Conservation (phyloP, 768 basidiomycete genomes). For the Agrocybe praecox region DNA sequence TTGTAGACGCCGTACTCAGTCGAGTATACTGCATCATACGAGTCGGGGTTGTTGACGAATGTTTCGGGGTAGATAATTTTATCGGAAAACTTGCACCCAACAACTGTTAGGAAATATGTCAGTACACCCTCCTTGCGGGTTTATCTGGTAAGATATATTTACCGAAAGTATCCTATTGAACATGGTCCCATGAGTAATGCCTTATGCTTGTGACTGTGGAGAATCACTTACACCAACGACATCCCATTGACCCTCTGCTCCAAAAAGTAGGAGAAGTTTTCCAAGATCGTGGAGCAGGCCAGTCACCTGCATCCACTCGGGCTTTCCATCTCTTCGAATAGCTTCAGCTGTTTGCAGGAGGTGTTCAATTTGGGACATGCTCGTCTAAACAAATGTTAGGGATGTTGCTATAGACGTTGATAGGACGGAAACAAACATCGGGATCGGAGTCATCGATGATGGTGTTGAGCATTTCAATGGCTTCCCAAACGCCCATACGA, state of each 20-base stretch:
- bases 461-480: conserved; percentile 85
- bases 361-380: conserved; percentile 86
- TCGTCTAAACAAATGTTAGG: conserved; percentile 51
- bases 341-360: conserved; percentile 92
- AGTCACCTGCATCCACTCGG: conserved; percentile 89
- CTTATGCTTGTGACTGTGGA: conserved; percentile 1
- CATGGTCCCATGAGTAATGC: conserved; percentile 12
- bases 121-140: conserved; percentile 7
- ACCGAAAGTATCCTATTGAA: conserved; percentile 45
- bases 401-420: conserved; percentile 1
- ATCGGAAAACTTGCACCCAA: conserved; percentile 86
- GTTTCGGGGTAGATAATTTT: conserved; percentile 83
- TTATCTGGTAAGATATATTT: conserved; percentile 11
- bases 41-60: conserved; percentile 75
- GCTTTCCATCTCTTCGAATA: conserved; percentile 82
- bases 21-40: conserved; percentile 62
- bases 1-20: conserved; percentile 77
- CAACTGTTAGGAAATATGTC: conserved; percentile 44
- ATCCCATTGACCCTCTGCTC: conserved; percentile 91
- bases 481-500: conserved; percentile 86
- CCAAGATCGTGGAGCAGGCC: conserved; percentile 90
- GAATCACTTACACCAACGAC: conserved; percentile 77
- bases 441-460: conserved; percentile 92
- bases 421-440: conserved; percentile 51
- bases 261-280: conserved; percentile 83